A percentile compares a stretch with the other conserved stretches of the same genome.
phyloP scores from a whole-genome alignment of 768 basidiomycete species.

The Mycena galopus region DNA sequence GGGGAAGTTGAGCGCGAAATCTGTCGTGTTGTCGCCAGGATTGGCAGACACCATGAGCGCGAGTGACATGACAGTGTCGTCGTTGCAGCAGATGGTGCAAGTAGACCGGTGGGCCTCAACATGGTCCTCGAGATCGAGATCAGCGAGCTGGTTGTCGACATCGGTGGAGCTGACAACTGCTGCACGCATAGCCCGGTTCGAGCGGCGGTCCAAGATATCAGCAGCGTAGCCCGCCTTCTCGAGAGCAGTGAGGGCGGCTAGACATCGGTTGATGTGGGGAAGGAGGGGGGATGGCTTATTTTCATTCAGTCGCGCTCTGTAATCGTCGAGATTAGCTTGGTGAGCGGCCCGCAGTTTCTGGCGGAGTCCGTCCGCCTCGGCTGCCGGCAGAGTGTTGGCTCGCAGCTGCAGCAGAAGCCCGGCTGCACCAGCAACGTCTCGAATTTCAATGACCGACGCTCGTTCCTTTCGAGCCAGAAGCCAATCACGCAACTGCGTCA shows the following conservation, averaged over 20 bases:
- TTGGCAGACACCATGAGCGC: constrained; percentile 30
- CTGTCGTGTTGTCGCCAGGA: constrained; percentile 34
- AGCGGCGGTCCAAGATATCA: constrained; percentile 36
- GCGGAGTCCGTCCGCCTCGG: constrained; percentile 13
- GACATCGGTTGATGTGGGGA: constrained; percentile 30
- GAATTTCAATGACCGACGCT: constrained; percentile 26
- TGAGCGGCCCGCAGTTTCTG: constrained; percentile 31
- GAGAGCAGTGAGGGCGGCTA: constrained; percentile 27
- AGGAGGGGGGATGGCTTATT: constrained; percentile 29
- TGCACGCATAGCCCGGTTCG: constrained; percentile 36
- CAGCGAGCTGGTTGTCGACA: constrained; percentile 30
- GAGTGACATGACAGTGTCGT: constrained; percentile 36
- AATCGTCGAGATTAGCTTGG: constrained; percentile 31
- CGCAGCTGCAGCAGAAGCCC: constrained; percentile 29
- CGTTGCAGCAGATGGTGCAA: constrained; percentile 32
- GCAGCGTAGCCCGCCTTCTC: constrained; percentile 35
- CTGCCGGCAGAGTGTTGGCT: neutral
- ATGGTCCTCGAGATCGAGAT: constrained; percentile 27
- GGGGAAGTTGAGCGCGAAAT: constrained; percentile 36
- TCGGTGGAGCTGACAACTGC: constrained; percentile 28
- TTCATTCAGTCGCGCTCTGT: constrained; percentile 16
- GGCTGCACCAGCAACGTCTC: constrained; percentile 30
- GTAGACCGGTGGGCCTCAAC: constrained; percentile 33
- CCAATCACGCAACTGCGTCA: constrained; percentile 31
- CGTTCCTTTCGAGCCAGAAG: constrained; percentile 31